phyloP scores from a whole-genome alignment of 176 grass and related monocot species.

The Zea luxurians region DNA sequence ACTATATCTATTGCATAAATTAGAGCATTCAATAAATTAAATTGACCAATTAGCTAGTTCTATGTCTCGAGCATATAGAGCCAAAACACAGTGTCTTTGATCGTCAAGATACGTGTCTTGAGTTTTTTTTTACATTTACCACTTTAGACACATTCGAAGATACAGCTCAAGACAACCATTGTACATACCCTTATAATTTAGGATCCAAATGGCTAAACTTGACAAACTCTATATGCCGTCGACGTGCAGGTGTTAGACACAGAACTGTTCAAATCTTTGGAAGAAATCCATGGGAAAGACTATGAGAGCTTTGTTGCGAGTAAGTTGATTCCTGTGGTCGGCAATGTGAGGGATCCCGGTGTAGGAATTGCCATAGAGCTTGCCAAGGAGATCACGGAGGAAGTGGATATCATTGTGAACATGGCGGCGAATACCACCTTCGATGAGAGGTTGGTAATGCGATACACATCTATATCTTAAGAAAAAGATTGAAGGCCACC shows the following conservation, averaged over 20 bases:
- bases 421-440: constrained; percentile 80
- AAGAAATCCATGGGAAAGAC: constrained; percentile 60
- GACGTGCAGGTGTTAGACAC: not conserved
- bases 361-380: constrained; percentile 59
- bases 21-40: too few relatives aligned
- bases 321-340: constrained; percentile 71
- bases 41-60: too few relatives aligned
- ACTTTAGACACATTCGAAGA: too few relatives aligned
- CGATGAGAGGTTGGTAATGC: constrained; percentile 65
- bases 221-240: too few relatives aligned
- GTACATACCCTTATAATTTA: too few relatives aligned
- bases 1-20: too few relatives aligned
- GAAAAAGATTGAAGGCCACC: not conserved
- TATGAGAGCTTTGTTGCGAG: constrained; percentile 54
- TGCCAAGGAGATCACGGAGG: constrained; percentile 45
- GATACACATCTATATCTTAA: not conserved
- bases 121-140: too few relatives aligned
- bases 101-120: too few relatives aligned
- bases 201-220: too few relatives aligned
- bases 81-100: too few relatives aligned
- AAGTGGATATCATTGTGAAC: constrained; percentile 70
- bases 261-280: constrained; percentile 19
- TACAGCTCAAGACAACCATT: too few relatives aligned
- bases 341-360: constrained; percentile 60
- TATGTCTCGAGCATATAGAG: too few relatives aligned